Conservation (phyloP, 2,329 filamentous ascomycete genomes). For the Pseudopithomyces maydicus region DNA sequence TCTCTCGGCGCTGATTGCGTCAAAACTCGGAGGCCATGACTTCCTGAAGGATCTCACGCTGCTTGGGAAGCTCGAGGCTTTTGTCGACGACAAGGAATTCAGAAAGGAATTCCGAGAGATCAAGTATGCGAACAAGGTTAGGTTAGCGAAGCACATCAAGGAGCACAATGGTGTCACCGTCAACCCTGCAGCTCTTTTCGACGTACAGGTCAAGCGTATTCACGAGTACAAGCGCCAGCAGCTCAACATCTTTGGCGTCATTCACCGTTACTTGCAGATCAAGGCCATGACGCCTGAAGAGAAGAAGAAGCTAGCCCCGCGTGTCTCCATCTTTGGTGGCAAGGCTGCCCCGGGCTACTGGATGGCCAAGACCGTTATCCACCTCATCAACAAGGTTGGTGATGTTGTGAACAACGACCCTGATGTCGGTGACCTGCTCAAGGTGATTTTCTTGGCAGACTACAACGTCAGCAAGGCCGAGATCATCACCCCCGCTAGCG, state of each 20-base stretch:
- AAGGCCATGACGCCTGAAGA: slow-evolving; percentile 85
- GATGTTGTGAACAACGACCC: slow-evolving; percentile 88
- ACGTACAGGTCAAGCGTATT: slow-evolving; percentile 98
- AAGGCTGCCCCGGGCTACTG: slow-evolving; percentile 98
- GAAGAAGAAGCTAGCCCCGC: slow-evolving; percentile 81
- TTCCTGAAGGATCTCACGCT: slow-evolving; percentile 91
- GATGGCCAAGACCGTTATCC: slow-evolving; percentile 99
- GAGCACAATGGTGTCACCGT: slow-evolving; percentile 77
- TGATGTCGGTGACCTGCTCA: slow-evolving; percentile 90
- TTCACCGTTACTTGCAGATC: slow-evolving; percentile 88
- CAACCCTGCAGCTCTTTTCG: slow-evolving; percentile 87
- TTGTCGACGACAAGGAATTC: slow-evolving; percentile 84
- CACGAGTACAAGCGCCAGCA: slow-evolving; percentile 99
- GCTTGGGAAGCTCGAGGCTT: slow-evolving; percentile 84
- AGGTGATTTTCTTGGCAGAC: slow-evolving; percentile 96
- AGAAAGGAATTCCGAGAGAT: slow-evolving; percentile 94
- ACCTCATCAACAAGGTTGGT: slow-evolving; percentile 91
- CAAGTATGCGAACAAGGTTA: slow-evolving; percentile 94
- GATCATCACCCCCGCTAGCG: slow-evolving; percentile 91
- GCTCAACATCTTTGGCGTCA: slow-evolving; percentile 98
- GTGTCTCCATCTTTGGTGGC: slow-evolving; percentile 95
- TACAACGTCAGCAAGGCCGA: slow-evolving; percentile 99
- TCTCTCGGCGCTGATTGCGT: slow-evolving; percentile 88
- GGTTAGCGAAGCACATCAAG: slow-evolving; percentile 90
- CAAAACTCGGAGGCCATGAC: slow-evolving; percentile 79